Percentiles rank a stretch among this genome's conserved stretches.
Conservation (phyloP, 176 grass and related monocot species). For the Luzula sylvatica region DNA sequence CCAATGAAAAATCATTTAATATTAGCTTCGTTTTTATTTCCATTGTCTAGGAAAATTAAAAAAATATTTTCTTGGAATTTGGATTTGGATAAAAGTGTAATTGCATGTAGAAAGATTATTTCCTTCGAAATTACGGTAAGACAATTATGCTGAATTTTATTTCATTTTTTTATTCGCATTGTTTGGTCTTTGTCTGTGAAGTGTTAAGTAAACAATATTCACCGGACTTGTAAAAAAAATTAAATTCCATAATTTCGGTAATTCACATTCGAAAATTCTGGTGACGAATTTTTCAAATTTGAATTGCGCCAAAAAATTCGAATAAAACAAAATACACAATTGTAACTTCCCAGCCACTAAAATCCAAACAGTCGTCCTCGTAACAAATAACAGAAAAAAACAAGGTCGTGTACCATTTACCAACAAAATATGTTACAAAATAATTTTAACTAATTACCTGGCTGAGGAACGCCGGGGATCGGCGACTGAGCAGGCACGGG, state of each 20-base stretch:
- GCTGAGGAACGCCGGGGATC: conserved; percentile 36
- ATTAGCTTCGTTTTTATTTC: background rate
- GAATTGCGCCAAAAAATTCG: conserved; percentile 15
- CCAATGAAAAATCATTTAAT: background rate
- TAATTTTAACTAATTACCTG: conserved; percentile 10
- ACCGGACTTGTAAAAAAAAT: too few species aligned
- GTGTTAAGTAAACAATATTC: too few species aligned
- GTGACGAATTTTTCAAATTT: conserved; percentile 7
- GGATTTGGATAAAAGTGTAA: background rate
- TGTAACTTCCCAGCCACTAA: background rate
- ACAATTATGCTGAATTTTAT: background rate
- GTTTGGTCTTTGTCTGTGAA: too few species aligned
- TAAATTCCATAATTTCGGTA: too few species aligned
- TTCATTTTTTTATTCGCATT: too few species aligned
- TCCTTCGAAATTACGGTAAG: background rate
- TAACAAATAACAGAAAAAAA: conserved; percentile 14
- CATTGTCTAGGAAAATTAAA: conserved; percentile 6
- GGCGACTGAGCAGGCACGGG: conserved; percentile 33
- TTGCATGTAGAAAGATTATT: background rate
- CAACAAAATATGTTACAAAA: background rate
- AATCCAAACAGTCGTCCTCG: conserved; percentile 7
- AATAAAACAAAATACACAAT: background rate
- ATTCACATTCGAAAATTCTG: too few species aligned
- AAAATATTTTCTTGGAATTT: conserved; percentile 1
- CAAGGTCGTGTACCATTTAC: background rate